Evolutionary conservation across 2,329 filamentous ascomycete species (phyloP), one percentile per base, ranked within the genome.

Genomic region (Acrocalymma vagum): DNA sequence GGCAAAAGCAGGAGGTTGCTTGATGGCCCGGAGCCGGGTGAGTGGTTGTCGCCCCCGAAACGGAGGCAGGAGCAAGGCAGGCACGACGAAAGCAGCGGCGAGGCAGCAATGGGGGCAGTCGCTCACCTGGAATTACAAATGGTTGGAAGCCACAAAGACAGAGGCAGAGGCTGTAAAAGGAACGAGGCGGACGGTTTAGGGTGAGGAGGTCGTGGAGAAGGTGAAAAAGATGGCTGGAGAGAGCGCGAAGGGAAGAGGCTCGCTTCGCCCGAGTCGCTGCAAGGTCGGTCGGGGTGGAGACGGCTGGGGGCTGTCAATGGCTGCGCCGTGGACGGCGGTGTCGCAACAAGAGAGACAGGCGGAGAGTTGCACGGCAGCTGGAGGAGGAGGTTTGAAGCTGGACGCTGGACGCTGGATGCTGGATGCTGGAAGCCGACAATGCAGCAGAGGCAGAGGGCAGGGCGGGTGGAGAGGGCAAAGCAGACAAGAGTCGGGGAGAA

Each of bases 101-200:
- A 11, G 29, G n/a, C n/a, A n/a, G n/a, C n/a, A n/a, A n/a, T n/a
- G 31, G 16, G 7, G 28, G 44, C 21, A 39, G 46, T 40, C 28
- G 60, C 64, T 62, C 58, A 69, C 64, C 57, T 55, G 55, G 48
- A 55, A 50, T 55, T 59, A 58, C 54, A 58, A 44, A 46, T 18
- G 28, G 33, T 39, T 18, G 30, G 36, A 23, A 24, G 10, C 16
- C 22, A 29, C 29, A 31, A 35, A 23, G 29, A 31, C 26, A 28
- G 28, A 27, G 33, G 29, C 23, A 9, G 14, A 10, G 30, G 31
- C 20, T 27, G 10, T 14, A 15, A 14, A 15, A 28, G 27, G 29
- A 39, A 36, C 25, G 32, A 41, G 29, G 32, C n/a, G 29, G 34
- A 20, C 23, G 37, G 44, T 39, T 36, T 34, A 26, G 23, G 44